phyloP scores from a whole-genome alignment of 2,329 filamentous ascomycete species.

The Sporothrix brunneoviolacea region DNA sequence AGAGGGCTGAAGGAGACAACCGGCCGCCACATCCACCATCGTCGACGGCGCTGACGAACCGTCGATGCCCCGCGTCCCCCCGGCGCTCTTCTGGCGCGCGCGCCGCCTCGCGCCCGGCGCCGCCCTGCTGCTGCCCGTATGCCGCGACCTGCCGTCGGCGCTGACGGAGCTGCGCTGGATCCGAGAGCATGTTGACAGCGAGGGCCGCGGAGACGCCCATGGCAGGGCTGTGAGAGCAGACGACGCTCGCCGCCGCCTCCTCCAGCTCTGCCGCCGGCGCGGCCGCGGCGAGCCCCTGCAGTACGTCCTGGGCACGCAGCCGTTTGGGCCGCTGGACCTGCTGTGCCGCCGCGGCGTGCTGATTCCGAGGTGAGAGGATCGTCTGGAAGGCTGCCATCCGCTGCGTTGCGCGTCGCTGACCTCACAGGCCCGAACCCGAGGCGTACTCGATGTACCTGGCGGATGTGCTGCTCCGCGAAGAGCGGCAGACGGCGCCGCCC shows the following conservation, averaged over 20 bases:
- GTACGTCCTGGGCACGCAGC: conserved; percentile 82
- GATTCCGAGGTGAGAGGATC: conserved; percentile 78
- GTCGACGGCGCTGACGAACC: too few species aligned
- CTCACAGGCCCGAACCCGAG: conserved; percentile 60
- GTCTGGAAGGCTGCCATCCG: too few species aligned
- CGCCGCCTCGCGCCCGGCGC: conserved; percentile 48
- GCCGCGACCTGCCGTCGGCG: conserved; percentile 56
- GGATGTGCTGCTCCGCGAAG: conserved; percentile 17
- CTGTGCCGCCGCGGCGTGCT: conserved; percentile 69
- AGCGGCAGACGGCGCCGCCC: not conserved
- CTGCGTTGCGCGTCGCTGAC: too few species aligned
- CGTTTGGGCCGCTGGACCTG: conserved; percentile 78
- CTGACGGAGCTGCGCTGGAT: conserved; percentile 70
- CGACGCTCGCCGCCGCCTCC: conserved; percentile 24
- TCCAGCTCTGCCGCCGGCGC: conserved; percentile 41
- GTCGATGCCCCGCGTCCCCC: conserved; percentile 58
- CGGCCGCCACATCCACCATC: too few species aligned
- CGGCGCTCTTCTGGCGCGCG: conserved; percentile 49
- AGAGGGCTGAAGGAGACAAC: too few species aligned
- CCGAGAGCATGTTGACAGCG: conserved; percentile 44
- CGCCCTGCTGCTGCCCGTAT: conserved; percentile 55
- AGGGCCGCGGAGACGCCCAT: not conserved
- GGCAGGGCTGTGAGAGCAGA: not conserved
- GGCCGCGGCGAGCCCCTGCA: conserved; percentile 70
- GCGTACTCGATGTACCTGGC: conserved; percentile 56